These are phyloP conservation scores for Harrya chromipes DNA, from an alignment of 768 basidiomycete species.

Conservation along the genomic window DNA sequence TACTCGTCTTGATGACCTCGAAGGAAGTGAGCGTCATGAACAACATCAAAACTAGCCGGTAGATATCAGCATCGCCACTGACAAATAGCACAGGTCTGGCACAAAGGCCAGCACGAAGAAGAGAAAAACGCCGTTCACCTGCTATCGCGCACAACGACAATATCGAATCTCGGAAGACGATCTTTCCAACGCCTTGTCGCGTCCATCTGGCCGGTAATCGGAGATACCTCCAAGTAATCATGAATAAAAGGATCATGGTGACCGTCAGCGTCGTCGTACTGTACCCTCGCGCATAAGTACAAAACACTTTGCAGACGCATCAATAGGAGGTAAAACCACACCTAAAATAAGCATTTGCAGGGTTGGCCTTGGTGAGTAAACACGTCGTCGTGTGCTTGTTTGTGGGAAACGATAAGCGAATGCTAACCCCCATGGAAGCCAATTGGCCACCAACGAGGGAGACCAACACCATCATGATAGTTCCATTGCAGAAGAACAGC, in stretches of 20 bases:
- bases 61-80: background rate
- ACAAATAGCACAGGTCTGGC: no score
- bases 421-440: constrained; percentile 18
- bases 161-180: constrained; percentile 15
- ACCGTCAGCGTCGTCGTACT: constrained; percentile 19
- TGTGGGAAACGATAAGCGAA: constrained; percentile 3
- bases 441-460: constrained; percentile 8
- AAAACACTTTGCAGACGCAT: background rate
- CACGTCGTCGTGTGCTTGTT: constrained; percentile 13
- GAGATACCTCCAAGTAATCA: constrained; percentile 15
- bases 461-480: constrained; percentile 8
- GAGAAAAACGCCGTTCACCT: background rate
- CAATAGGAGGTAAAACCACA: background rate
- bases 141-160: constrained; percentile 4
- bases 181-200: background rate
- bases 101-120: no score
- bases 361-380: constrained; percentile 6
- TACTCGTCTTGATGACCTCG: constrained; percentile 1
- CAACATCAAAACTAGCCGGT: constrained; percentile 9
- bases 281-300: background rate
- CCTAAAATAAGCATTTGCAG: constrained; percentile 18
- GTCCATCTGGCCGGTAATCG: constrained; percentile 10
- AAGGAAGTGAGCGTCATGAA: constrained; percentile 15
- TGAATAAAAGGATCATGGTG: constrained; percentile 9
- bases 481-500: constrained; percentile 7